phyloP scores from a whole-genome alignment of 2,329 filamentous ascomycete genomes.

The Colletotrichum sp. region DNA sequence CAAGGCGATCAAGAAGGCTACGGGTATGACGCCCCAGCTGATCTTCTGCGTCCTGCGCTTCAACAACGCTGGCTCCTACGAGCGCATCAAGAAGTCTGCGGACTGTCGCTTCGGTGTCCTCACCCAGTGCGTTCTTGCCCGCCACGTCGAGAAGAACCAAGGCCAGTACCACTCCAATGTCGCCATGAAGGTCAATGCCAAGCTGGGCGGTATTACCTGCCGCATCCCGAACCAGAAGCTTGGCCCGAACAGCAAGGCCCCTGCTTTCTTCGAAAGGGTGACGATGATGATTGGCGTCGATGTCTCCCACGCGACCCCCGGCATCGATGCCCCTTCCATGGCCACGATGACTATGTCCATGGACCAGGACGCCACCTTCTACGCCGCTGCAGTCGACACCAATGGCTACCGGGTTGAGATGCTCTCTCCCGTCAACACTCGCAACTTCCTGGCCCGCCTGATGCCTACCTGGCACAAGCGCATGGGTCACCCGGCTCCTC shows the following conservation, averaged over 20 bases:
- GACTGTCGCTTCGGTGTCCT: constrained; percentile 86
- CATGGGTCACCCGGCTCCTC: constrained; percentile 47
- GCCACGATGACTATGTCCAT: constrained; percentile 86
- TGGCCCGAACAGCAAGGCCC: constrained; percentile 2
- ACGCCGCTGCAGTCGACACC: constrained; percentile 79
- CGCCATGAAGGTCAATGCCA: constrained; percentile 95
- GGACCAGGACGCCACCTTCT: constrained; percentile 74
- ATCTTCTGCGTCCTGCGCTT: constrained; percentile 79
- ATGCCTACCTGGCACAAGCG: constrained; percentile 68
- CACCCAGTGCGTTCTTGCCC: constrained; percentile 79
- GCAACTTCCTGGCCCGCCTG: constrained; percentile 69
- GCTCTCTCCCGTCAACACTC: constrained; percentile 70
- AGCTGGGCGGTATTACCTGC: constrained; percentile 84
- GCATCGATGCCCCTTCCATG: constrained; percentile 72
- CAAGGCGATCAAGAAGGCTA: constrained; percentile 57
- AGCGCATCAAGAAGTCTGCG: constrained; percentile 85
- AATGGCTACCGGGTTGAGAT: constrained; percentile 87
- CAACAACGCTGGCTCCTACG: constrained; percentile 76
- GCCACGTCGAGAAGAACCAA: constrained; percentile 72
- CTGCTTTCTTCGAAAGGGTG: constrained; percentile 41
- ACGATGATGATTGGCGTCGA: constrained; percentile 80
- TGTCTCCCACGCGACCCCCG: constrained; percentile 83
- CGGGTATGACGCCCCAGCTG: constrained; percentile 70
- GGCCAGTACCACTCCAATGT: constrained; percentile 93
- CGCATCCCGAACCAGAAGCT: constrained; percentile 35